Percentiles rank a stretch among this genome's conserved stretches.
Conservation (phyloP, 1,139 yeast genomes). For the Yamadazyma dushanensis region DNA sequence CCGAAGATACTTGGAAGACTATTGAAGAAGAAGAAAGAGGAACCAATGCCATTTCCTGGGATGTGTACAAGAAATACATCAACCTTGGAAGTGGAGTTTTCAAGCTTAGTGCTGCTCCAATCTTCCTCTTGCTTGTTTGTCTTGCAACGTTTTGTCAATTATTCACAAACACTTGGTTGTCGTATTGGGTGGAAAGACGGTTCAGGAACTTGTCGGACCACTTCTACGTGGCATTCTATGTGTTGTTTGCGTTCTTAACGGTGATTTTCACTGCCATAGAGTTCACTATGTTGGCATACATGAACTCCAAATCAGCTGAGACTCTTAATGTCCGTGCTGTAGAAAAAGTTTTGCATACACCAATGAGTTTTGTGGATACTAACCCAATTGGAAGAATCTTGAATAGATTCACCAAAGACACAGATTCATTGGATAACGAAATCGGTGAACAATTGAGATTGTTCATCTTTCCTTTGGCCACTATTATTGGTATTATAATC, state of each 20-base stretch:
- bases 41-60: conserved; percentile 41
- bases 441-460: conserved; percentile 46
- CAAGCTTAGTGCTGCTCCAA: conserved; percentile 29
- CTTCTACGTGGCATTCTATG: conserved; percentile 35
- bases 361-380: conserved; percentile 47
- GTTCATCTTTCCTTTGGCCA: conserved; percentile 40
- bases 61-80: conserved; percentile 35
- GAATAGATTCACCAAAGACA: conserved; percentile 57
- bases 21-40: conserved; percentile 40
- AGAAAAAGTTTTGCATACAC: conserved; percentile 39
- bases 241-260: conserved; percentile 36
- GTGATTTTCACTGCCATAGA: conserved; percentile 51
- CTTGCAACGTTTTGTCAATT: conserved; percentile 39
- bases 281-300: conserved; percentile 54
- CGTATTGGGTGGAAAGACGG: conserved; percentile 35
- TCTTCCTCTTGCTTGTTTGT: conserved; percentile 38
- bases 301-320: conserved; percentile 47
- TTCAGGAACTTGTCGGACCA: conserved; percentile 23
- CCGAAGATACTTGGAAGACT: conserved; percentile 23
- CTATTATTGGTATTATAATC: conserved; percentile 42
- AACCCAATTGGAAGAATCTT: conserved; percentile 48
- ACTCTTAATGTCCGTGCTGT: conserved; percentile 38
- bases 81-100: conserved; percentile 42
- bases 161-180: conserved; percentile 43
- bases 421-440: conserved; percentile 49